Base-by-base conservation (phyloP, 768 basidiomycete genomes). In the Mrakia frigida region DNA sequence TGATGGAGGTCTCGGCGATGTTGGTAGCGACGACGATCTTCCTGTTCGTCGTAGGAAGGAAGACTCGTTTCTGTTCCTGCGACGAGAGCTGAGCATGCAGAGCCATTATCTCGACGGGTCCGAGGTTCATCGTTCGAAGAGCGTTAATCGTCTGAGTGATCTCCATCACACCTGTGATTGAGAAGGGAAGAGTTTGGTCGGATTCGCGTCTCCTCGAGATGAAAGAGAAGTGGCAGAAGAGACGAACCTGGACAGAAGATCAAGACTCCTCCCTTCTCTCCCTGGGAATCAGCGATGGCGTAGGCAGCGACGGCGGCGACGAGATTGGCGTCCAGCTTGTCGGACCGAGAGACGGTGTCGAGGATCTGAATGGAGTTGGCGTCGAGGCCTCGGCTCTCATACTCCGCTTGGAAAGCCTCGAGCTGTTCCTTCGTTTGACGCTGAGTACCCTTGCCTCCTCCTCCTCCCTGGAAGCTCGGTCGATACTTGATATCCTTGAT, bases 11-110 rank as follows among this genome's bases (percentile, higher is more conserved):
- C 87, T 94, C 93, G 9, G 93, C 93, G 41, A 98, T 92, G 81
- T 97, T 97, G 4, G 95, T 97, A 0, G 93, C 88, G 0, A 89
- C 92, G 61, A 97, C 89, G 39, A 96, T 87, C 82, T 96, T 96
- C 87, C 94, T 90, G 70, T 78, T 80, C 2, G 86, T 84, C 0
- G 88, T 87, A 6, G 85, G 84, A 13, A 86, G 83, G 81, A 97
- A 98, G 0, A 94, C 91, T 11, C 85, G 84, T 21, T 89, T 88
- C 82, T 98, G 95, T 80, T 97, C 94, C 18, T 90, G 89, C 53
- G 86, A 91, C 0, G 93, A 89, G 31, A 97, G 85, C 82, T 96
- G 95, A 16, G 94, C 93, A 25, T 56, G 68, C 0, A 98, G 87
- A 0, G 94, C 92, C 35, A 94, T 85, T 69, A 84, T 82, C 70